These are phyloP conservation scores for Maudiozyma barnettii DNA, from an alignment of 805 yeast genomes.

Conservation along the genomic window DNA sequence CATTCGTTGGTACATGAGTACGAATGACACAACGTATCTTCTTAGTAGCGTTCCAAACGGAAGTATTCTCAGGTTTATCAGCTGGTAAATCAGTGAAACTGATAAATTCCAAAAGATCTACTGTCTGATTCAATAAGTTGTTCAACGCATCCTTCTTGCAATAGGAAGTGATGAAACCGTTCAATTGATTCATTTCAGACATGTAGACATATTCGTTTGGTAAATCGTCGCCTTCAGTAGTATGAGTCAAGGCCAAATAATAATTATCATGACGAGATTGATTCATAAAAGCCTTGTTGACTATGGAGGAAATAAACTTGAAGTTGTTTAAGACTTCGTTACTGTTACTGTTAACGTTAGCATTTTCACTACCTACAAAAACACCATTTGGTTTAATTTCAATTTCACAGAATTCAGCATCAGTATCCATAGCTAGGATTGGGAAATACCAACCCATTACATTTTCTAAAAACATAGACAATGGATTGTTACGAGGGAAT, in stretches of 20 bases:
- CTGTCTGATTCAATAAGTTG: conserved; percentile 34
- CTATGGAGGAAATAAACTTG: conserved; percentile 73
- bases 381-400: conserved; percentile 43
- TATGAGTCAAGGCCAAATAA: conserved; percentile 74
- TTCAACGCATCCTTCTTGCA: conserved; percentile 23
- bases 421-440: conserved; percentile 45
- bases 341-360: conserved; percentile 24
- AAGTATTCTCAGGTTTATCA: conserved; percentile 55
- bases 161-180: conserved; percentile 38
- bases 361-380: conserved; percentile 17
- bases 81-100: conserved; percentile 78
- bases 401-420: conserved; percentile 45
- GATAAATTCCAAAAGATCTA: conserved; percentile 48
- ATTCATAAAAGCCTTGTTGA: conserved; percentile 76
- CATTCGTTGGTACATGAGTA: conserved; percentile 40
- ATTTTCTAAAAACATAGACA: conserved; percentile 57
- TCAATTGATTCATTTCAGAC: conserved; percentile 82
- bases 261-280: conserved; percentile 66
- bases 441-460: conserved; percentile 50
- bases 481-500: conserved; percentile 70
- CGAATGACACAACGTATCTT: conserved; percentile 44
- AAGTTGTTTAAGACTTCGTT: conserved; percentile 37
- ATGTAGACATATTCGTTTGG: conserved; percentile 75
- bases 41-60: conserved; percentile 46
- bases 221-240: conserved; percentile 59